Evolutionary conservation across 306 rosid genomes (phyloP), one percentile per base, ranked within the genome.

Genomic region (Malus orientalis): DNA sequence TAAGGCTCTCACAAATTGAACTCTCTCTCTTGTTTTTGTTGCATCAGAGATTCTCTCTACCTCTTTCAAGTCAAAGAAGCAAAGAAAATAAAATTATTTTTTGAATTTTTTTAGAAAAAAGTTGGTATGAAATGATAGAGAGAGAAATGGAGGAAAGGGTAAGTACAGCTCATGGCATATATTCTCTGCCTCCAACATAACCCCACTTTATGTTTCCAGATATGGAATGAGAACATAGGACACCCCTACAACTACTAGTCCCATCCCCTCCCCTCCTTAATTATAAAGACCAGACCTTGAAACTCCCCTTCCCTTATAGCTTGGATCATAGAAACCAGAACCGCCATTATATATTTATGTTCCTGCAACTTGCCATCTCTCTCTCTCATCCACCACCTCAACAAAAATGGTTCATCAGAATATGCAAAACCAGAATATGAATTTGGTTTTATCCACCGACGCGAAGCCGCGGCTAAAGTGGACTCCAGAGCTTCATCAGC

Each of bases 131-230:
- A 88, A 80, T 86, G 85, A 74, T 86, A 87, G 83, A 78, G 40
- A 79, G 75, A 61, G 61, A 57, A 11, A 57, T 7, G 29, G 27
- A 64, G 75, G 83, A 85, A 79, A 83, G 85, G 85, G 74, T 82
- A 77, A 79, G 19, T 86, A 86, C 82, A 86, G 91, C 89, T 91
- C 90, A 89, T 90, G 86, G 96, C 97, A 96, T 93, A 96, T 93
- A 96, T 91, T 93, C 99, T 51, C 55, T 51, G 55, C 55, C 85
- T 79, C 91, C 97, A 89, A 87, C 90, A 86, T 75, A 86, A 71
- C 94, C 98, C 97, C 93, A 92, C 99, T 87, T 87, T 63, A 80
- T 89, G 96, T 90, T 88, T 89, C 99, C 96, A 86, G 91, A 90
- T 92, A 85, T 91, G 95, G 93, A 89, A 93, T 92, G 96, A 92